Base-by-base conservation (phyloP, 2,329 filamentous ascomycete species). In the Aureobasidium sp. region DNA sequence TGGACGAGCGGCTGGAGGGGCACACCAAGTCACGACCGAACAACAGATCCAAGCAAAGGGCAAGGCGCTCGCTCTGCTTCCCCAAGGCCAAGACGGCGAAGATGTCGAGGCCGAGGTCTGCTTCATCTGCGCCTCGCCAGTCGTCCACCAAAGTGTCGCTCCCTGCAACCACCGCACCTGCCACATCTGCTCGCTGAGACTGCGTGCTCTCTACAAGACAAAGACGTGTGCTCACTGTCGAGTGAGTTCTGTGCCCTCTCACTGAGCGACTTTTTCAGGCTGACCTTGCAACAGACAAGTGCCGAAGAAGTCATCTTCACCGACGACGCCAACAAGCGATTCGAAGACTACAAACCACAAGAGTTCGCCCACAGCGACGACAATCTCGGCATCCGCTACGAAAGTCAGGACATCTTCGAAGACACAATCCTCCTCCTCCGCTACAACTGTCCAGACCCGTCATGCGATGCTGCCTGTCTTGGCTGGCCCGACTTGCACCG, bases 161-260 rank as follows among this genome's bases (percentile, higher is more conserved):
- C 91, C 93, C 17, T 98, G 93, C 72, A 97, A 96, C 69, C 93
- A 98, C 71, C 81, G 88, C 54, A 96, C 91, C 44, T 98, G 93
- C 67, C 93, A 98, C 71, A 95, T 97, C 59, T 98, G 93, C 69
- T 85, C 90, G 8, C 73, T 98, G 61, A 81, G 93, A 56, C 81
- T 97, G 80, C 81, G 93, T 62, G 93, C 91, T 1, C 74, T 98
- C 39, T 98, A 97, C 72, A 97, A 96, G 75, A 94, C 84, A 56
- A 95, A 95, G 69, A 87, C 90, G 59, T 98, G 93, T 70, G 87
- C 90, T n/a, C 90, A 97, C 69, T 98, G 93, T 68, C 79, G 93
- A 65, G 88, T 90, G 77, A 61, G 85, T 74, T 17, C 17, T 75
- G 14, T 21, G 16, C n/a, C 2, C 30, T 21, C 17, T 47, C 25